Base-by-base conservation (phyloP, 768 basidiomycete genomes). In the Pisolithus orientalis region DNA sequence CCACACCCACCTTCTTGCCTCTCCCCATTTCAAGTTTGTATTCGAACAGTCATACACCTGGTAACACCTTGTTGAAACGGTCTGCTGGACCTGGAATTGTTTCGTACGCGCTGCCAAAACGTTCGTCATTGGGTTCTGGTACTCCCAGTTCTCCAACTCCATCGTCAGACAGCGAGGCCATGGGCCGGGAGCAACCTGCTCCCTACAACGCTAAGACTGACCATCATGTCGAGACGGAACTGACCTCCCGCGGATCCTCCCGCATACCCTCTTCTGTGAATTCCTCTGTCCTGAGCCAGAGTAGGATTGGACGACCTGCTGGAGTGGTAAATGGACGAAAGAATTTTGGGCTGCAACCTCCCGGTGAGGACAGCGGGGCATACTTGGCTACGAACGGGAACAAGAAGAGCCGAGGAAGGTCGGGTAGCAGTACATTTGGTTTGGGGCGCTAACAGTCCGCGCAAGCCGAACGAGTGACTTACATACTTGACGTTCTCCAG, bases 1-100 rank as follows among this genome's bases (percentile, higher is more conserved):
- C 83, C 21, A 87, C 88, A 24, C 88, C 88, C 8, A 88, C 87
- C 16, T 84, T 85, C 59, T 73, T 90, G 25, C 87, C 87, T n/a
- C 57, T 88, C 29, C 84, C 87, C 2, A 75, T 80, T 25, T 68
- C 74, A 27, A 71, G 78, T 38, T 53, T 80, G 24, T 79, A 81
- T 54, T 62, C 71, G n/a, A 70, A 71, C 31, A 60, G 71, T 42
- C 29, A 51, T 29, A 47, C 47, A 27, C 42, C 72, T 21, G 75
- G 75, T 10, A 65, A 68, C 29, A 77, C 78, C 3, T 61, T 45
- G 10, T 5, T 80, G 53, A 89, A 87, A 66, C 79, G 83, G 40
- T 83, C 85, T 1, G 79, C 72, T 25, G 82, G 78, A 0, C 78
- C 80, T 6, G 54, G 66, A 14, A 61, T 72, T 28, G 71, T 72